Conservation (phyloP, 768 basidiomycete genomes). For the Mycena latifolia region DNA sequence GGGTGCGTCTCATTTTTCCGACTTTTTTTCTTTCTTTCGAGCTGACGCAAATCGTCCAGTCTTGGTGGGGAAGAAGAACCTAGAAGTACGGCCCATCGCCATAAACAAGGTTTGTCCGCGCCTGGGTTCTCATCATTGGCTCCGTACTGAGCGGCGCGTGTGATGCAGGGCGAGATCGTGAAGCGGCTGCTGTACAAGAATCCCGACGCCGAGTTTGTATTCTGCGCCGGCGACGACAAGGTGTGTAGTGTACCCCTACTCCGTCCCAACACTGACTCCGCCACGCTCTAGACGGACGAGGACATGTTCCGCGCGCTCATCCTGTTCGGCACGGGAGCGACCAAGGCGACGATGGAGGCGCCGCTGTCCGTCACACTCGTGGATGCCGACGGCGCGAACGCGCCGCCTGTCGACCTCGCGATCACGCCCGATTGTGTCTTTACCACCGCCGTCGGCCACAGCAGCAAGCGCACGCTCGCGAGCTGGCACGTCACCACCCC, state of each 20-base stretch:
- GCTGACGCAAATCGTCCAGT: conserved; percentile 56
- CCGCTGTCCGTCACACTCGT: conserved; percentile 68
- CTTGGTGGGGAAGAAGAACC: conserved; percentile 97
- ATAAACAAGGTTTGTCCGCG: conserved; percentile 81
- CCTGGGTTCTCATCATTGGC: not conserved
- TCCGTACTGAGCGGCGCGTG: not conserved
- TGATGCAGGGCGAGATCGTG: conserved; percentile 88
- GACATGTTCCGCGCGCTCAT: conserved; percentile 97
- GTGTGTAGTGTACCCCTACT: conserved; percentile 51
- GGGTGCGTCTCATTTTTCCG: conserved; percentile 56
- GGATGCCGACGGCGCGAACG: conserved; percentile 51
- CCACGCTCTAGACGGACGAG: conserved; percentile 84
- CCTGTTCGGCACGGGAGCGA: conserved; percentile 65
- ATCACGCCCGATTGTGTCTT: conserved; percentile 82
- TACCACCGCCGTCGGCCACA: conserved; percentile 94
- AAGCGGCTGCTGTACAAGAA: conserved; percentile 93
- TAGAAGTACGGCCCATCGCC: conserved; percentile 95
- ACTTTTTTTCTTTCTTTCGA: not conserved
- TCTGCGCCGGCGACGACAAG: conserved; percentile 99
- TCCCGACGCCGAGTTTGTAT: conserved; percentile 94
- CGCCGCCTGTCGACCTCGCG: conserved; percentile 67
- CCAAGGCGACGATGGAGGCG: conserved; percentile 64
- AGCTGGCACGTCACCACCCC: conserved; percentile 94
- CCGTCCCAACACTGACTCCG: not conserved
- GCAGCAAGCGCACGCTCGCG: conserved; percentile 90